Base-by-base conservation (phyloP, 805 yeast species). In the Yarrowia divulgata region DNA sequence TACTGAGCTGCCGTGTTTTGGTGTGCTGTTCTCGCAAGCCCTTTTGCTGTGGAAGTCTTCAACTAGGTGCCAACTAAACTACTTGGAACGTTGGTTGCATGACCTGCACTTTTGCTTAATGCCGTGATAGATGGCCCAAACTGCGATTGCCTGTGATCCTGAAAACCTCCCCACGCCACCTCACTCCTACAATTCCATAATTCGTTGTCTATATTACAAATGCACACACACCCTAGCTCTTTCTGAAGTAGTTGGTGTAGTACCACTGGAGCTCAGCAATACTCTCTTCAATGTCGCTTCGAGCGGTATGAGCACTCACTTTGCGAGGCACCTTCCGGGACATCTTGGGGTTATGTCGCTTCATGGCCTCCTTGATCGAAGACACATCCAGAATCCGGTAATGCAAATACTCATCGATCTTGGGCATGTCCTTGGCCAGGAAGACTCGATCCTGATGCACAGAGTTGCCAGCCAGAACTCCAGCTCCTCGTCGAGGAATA, bases 301-400 rank as follows among this genome's bases (percentile, higher is more conserved):
- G 85, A 0, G 99, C 99, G 0, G 98, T 94, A 78, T 95, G 99
- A 0, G 84, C 84, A 23, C 85, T 83, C 62, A 79, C 79, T 79
- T 96, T 95, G 46, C 78, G 81, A 7, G 94, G 98, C 73, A 79
- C 81, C 69, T 74, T 75, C 70, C 77, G 77, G 79, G 89, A 82
- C 63, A 93, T 78, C 3, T 77, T 80, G 0, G 90, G 90, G 76
- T 91, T 91, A 75, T 90, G 93, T 74, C 98, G 87, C 57, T 79
- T 81, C 0, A 93, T 89, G 16, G 93, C 79, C 78, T 95, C 99
- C 84, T 87, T 85, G 57, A 95, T 80, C 0, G 93, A 82, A n/a
- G 96, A 88, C 16, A 95, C 99, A 75, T 95, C 99, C 49, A 95
- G 85, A 48, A 93, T 83, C 68, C 99, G 84, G 77, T 95, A 95